phyloP scores from a whole-genome alignment of 768 basidiomycete species.

The Tulasnella sp. region DNA sequence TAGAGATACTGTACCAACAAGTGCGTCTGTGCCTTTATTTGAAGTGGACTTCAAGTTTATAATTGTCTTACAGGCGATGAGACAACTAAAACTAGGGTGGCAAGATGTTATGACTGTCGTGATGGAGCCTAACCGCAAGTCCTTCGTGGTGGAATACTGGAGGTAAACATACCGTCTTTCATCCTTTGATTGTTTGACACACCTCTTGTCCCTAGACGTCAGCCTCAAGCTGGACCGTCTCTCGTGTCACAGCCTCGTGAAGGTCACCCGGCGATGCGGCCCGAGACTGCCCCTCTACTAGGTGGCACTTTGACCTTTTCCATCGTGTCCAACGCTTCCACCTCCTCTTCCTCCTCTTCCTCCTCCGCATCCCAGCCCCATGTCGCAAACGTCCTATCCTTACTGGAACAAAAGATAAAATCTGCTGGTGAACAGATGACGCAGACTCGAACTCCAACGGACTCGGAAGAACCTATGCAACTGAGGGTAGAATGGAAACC shows the following conservation, averaged over 20 bases:
- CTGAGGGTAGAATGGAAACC: constrained; percentile 74
- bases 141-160: constrained; percentile 75
- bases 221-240: too few species aligned
- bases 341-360: not conserved
- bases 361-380: constrained; percentile 9
- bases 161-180: constrained; percentile 37
- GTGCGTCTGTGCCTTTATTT: constrained; percentile 23
- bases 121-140: constrained; percentile 55
- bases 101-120: constrained; percentile 59
- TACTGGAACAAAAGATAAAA: constrained; percentile 19
- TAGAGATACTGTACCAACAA: constrained; percentile 80
- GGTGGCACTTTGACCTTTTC: constrained; percentile 68
- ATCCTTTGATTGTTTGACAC: not conserved
- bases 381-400: constrained; percentile 19
- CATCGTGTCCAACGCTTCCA: constrained; percentile 30
- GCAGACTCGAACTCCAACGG: constrained; percentile 38
- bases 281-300: constrained; percentile 24
- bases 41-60: not conserved
- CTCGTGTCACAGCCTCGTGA: too few species aligned
- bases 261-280: constrained; percentile 17
- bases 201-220: not conserved
- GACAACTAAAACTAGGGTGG: constrained; percentile 82
- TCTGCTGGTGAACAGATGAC: not conserved
- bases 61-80: constrained; percentile 38
- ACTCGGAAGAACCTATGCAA: constrained; percentile 56